Conservation (phyloP, 345 rosid genomes). For the Melastoma malabathricum region DNA sequence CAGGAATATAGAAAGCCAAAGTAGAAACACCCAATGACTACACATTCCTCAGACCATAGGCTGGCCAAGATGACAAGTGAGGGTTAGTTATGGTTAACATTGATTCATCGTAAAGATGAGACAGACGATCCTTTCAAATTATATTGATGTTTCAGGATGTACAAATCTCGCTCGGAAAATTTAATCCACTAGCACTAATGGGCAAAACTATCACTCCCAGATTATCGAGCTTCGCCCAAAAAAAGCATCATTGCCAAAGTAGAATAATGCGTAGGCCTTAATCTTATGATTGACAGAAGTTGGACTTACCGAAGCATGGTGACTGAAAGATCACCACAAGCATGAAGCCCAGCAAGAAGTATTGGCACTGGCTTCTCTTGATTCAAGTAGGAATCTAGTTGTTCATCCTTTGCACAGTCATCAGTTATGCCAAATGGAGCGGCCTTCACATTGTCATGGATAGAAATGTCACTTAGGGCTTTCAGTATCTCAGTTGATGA, state of each 20-base stretch:
- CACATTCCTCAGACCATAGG: not conserved
- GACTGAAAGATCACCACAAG: slow-evolving; percentile 92
- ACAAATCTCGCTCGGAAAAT: no score
- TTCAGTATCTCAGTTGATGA: slow-evolving; percentile 56
- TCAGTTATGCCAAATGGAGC: slow-evolving; percentile 10
- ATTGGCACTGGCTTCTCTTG: slow-evolving; percentile 24
- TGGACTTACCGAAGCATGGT: slow-evolving; percentile 76
- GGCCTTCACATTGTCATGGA: slow-evolving; percentile 18
- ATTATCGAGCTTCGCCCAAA: no score
- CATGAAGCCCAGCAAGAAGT: slow-evolving; percentile 92
- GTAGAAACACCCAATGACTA: not conserved
- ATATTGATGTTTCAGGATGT: no score
- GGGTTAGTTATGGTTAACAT: not conserved
- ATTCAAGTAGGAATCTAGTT: slow-evolving; percentile 10
- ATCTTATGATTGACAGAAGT: not conserved
- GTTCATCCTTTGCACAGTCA: slow-evolving; percentile 6
- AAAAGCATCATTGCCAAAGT: no score
- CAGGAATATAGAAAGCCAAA: no score
- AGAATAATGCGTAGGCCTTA: not conserved
- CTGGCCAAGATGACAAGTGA: not conserved
- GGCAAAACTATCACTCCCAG: no score
- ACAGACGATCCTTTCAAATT: not conserved
- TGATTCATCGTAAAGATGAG: not conserved
- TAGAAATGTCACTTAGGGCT: slow-evolving; percentile 26
- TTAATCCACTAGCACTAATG: no score